Evolutionary conservation across 1,284 basidiomycete genomes (phyloP).

Genomic region (Anthracocystis panici-leucophaei): DNA sequence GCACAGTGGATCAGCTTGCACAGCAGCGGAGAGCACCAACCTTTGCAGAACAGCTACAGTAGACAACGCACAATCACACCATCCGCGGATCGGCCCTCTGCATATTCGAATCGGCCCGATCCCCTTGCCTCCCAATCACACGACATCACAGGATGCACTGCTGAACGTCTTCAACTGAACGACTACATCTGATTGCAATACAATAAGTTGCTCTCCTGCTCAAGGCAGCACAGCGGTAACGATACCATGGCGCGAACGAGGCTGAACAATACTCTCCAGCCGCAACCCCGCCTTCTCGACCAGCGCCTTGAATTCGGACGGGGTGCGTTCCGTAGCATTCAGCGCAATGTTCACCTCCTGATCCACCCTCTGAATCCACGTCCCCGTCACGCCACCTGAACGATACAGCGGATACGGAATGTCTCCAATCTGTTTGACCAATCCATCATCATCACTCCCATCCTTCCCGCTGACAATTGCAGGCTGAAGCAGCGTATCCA

Average conservation of each 20-base stretch:
- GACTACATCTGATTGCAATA: not conserved
- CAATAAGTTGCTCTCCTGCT: not conserved
- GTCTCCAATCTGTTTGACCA: slow-evolving; percentile 15
- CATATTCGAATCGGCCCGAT: not conserved
- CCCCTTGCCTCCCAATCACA: not conserved
- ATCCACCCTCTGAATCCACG: slow-evolving; percentile 13
- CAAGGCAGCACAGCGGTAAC: slow-evolving; percentile 22
- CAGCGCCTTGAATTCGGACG: slow-evolving; percentile 21
- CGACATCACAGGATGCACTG: not conserved
- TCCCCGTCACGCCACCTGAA: slow-evolving; percentile 26
- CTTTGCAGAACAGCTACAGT: not conserved
- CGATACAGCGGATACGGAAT: slow-evolving; percentile 27
- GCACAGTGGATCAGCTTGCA: slow-evolving; percentile 9
- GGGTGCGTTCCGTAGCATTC: slow-evolving; percentile 32
- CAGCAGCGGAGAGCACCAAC: not conserved
- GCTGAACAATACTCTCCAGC: slow-evolving; percentile 32
- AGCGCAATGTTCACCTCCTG: slow-evolving; percentile 21
- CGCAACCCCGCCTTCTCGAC: slow-evolving; percentile 33
- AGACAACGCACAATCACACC: slow-evolving; percentile 2
- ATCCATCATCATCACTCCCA: not conserved
- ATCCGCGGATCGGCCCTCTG: not conserved
- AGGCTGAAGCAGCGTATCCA: slow-evolving; percentile 39
- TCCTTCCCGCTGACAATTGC: slow-evolving; percentile 13
- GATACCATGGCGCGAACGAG: slow-evolving; percentile 28
- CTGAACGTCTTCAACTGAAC: no score